A percentile compares a stretch with the other conserved stretches of the same genome.
Evolutionary conservation across 1,139 yeast species (phyloP).

Genomic region (Lodderomyces theae): DNA sequence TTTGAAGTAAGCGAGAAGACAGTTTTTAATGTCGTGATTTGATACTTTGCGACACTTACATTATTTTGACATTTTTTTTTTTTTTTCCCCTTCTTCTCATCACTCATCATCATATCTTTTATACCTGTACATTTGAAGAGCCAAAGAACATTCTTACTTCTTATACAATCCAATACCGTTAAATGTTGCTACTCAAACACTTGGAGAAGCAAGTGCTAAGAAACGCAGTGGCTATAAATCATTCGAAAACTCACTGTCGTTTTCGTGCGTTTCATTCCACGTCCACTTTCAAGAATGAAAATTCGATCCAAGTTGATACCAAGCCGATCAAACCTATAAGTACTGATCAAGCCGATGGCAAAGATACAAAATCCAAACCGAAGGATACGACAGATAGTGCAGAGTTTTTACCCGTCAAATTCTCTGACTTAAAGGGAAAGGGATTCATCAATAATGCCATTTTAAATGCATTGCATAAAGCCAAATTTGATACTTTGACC

Average conservation of each 20-base stretch:
- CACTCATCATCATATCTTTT: too few species aligned
- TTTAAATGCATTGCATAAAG: conserved; percentile 32
- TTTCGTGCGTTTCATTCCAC: neutral
- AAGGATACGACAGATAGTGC: neutral
- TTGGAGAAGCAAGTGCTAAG: neutral
- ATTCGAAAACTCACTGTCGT: neutral
- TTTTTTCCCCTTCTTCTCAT: too few species aligned
- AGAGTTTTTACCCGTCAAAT: conserved; percentile 6
- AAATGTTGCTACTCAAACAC: neutral
- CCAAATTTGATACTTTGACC: conserved; percentile 55
- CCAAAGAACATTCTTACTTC: too few species aligned
- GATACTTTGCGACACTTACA: too few species aligned
- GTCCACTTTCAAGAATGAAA: neutral
- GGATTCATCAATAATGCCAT: conserved; percentile 17
- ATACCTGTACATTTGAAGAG: too few species aligned
- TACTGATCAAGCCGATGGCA: neutral
- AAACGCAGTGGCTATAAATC: neutral
- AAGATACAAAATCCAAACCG: neutral
- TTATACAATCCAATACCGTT: neutral
- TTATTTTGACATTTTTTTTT: neutral
- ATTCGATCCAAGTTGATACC: neutral
- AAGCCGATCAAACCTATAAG: neutral
- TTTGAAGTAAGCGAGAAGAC: neutral
- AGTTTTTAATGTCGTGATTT: neutral
- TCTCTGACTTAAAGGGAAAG: conserved; percentile 15